Evolutionary conservation across 2,329 filamentous ascomycete genomes (phyloP).

Genomic region (Lomentospora prolificans): DNA sequence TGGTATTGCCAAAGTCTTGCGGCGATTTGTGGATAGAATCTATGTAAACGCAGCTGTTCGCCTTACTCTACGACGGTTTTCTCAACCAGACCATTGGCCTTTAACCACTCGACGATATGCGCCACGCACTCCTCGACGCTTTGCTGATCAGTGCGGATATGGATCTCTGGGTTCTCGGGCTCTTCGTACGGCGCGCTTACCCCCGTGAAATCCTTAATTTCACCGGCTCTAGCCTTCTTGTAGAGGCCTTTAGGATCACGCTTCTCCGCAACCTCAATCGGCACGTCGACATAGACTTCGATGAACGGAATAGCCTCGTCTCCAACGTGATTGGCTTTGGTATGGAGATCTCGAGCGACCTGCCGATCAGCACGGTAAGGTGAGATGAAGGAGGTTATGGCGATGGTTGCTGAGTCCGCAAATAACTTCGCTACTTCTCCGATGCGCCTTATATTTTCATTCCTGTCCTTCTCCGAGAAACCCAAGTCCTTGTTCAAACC

Average conservation of each 20-base stretch:
- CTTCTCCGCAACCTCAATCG: constrained; percentile 84
- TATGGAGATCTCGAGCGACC: constrained; percentile 72
- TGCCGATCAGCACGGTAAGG: constrained; percentile 84
- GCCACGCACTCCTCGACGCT: constrained; percentile 81
- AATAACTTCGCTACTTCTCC: constrained; percentile 96
- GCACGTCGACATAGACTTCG: constrained; percentile 88
- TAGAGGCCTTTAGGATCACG: constrained; percentile 96
- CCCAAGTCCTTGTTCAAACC: constrained; percentile 96
- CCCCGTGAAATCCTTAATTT: constrained; percentile 96
- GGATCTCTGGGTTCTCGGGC: constrained; percentile 75
- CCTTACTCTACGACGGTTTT: not conserved
- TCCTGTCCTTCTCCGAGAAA: constrained; percentile 85
- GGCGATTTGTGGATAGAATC: too few species aligned
- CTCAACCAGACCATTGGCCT: constrained; percentile 41
- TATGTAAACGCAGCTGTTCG: not conserved
- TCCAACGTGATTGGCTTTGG: constrained; percentile 31
- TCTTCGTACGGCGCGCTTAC: constrained; percentile 93
- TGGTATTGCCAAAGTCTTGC: too few species aligned
- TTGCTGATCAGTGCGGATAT: constrained; percentile 71
- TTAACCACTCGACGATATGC: constrained; percentile 72
- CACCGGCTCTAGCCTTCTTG: constrained; percentile 87
- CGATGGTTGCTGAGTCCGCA: constrained; percentile 77
- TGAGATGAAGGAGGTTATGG: constrained; percentile 93
- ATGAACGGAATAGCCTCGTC: constrained; percentile 76
- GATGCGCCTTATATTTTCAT: constrained; percentile 96